Conservation (phyloP, 1,139 yeast species). For the Yamadazyma taylorii region DNA sequence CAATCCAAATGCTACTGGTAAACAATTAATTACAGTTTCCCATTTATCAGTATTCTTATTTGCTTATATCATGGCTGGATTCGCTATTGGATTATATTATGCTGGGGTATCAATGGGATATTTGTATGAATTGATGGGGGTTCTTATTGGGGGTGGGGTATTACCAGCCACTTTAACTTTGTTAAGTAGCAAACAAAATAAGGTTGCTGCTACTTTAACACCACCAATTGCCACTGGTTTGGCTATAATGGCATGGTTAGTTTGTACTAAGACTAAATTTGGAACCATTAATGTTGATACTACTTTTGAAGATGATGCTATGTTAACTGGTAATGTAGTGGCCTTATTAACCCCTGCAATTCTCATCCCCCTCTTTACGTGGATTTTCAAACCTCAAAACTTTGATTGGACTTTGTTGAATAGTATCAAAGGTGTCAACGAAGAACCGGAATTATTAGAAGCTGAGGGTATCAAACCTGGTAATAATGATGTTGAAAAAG, state of each 20-base stretch:
- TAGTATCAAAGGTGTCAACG: conserved; percentile 60
- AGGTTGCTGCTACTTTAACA: conserved; percentile 56
- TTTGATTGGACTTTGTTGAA: conserved; percentile 66
- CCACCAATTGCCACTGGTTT: conserved; percentile 63
- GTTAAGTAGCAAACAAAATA: conserved; percentile 66
- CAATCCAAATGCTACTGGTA: conserved; percentile 76
- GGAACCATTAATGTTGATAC: conserved; percentile 59
- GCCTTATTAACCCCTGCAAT: conserved; percentile 76
- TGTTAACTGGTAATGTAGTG: conserved; percentile 84
- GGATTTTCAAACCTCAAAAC: conserved; percentile 62
- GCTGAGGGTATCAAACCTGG: conserved; percentile 27
- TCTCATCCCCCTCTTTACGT: conserved; percentile 65
- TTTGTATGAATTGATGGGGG: conserved; percentile 83
- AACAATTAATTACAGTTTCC: conserved; percentile 63
- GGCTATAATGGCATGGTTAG: conserved; percentile 69
- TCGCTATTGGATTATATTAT: conserved; percentile 77
- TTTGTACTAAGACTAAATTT: conserved; percentile 52
- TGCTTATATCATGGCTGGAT: conserved; percentile 75
- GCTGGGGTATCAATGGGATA: conserved; percentile 87
- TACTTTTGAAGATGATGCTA: conserved; percentile 75
- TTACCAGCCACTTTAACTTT: conserved; percentile 73
- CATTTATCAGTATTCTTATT: conserved; percentile 65
- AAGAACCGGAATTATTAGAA: conserved; percentile 56
- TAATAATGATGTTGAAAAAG: conserved; percentile 5
- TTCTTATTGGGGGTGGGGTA: conserved; percentile 83